Evolutionary conservation across 1,284 basidiomycete species (phyloP), one percentile per base, ranked within the genome.

Genomic region (Trametes versicolor): DNA sequence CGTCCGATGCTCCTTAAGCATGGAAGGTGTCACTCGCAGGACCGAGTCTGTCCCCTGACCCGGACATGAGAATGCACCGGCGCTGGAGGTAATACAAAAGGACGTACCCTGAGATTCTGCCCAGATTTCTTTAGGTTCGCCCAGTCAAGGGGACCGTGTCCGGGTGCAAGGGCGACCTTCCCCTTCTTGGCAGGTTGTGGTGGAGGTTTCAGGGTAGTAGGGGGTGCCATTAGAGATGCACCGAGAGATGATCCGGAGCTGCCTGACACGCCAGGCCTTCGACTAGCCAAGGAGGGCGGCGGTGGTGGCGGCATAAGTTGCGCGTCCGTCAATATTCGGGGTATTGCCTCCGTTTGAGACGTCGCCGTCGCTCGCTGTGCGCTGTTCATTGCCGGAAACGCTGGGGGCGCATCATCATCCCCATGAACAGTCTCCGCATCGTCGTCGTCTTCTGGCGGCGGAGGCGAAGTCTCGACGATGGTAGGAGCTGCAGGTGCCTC

Each of bases 91-190:
- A 29, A 37, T 36, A 60, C 53, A 23, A 41, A 48, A 53, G 34
- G 29, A 32, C 86, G 64, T 69, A 95, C 95, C 63, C 94, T 79
- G 23, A 97, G 78, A 82, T 98, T 88, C 66, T 82, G 77, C 6
- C 95, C 94, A 8, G 91, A 94, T 4, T 86, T 81, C 74, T 95
- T 95, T 64, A 98, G 78, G 56, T 87, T 88, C 1, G 96, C 97
- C 98, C 98, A 99, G 79, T 99, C 98, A 23, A 99, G 79, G 23
- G 96, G 90, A 69, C 94, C 93, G 78, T 92, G 94, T 3, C 98
- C 98, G 1, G 97, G 97, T 13, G 92, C 90, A 0, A 99, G 85
- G 0, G 90, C 94, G 2, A 99, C 96, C 79, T 97, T 98, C 58
- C 82, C 86, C 25, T 87, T 79, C 72, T 87, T 89, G 74, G 87